Evolutionary conservation across 306 rosid genomes (phyloP).

Genomic region (Carpinus fangiana): DNA sequence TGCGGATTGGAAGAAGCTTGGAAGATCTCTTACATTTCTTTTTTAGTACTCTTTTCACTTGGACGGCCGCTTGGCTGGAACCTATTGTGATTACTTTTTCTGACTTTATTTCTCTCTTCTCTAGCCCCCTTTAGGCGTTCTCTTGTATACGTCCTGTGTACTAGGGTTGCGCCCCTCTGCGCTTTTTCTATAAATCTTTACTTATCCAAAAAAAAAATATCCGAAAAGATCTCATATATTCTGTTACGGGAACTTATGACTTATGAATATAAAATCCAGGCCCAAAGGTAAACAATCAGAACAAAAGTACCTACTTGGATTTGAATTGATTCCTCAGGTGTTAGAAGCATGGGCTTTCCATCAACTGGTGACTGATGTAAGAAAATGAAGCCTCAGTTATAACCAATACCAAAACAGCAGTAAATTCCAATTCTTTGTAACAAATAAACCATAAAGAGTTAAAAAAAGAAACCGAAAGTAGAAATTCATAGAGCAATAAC

Average conservation of each 20-base stretch:
- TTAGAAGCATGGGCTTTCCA: conserved; percentile 96
- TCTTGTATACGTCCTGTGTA: too few species aligned
- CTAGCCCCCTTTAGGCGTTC: too few species aligned
- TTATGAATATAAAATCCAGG: background rate
- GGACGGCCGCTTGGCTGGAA: too few species aligned
- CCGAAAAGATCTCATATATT: background rate
- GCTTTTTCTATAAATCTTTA: too few species aligned
- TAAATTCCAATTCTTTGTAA: conserved; percentile 3
- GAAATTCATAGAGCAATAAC: conserved; percentile 1
- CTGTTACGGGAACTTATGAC: background rate
- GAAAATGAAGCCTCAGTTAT: conserved; percentile 29
- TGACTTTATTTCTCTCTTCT: too few species aligned
- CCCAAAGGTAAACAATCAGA: conserved; percentile 1
- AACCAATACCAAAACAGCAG: conserved; percentile 25
- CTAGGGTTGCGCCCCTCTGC: too few species aligned
- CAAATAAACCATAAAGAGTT: background rate
- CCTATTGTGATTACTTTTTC: too few species aligned
- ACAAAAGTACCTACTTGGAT: conserved; percentile 64
- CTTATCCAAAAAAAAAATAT: background rate
- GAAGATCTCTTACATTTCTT: too few species aligned
- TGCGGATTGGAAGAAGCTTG: too few species aligned
- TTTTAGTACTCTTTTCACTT: too few species aligned
- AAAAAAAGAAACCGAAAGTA: background rate
- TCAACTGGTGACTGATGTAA: conserved; percentile 83
- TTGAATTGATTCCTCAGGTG: conserved; percentile 96